Evolutionary conservation across 495 filamentous ascomycete species (phyloP), one percentile per base, ranked within the genome.

Genomic region (Podospora sp.): DNA sequence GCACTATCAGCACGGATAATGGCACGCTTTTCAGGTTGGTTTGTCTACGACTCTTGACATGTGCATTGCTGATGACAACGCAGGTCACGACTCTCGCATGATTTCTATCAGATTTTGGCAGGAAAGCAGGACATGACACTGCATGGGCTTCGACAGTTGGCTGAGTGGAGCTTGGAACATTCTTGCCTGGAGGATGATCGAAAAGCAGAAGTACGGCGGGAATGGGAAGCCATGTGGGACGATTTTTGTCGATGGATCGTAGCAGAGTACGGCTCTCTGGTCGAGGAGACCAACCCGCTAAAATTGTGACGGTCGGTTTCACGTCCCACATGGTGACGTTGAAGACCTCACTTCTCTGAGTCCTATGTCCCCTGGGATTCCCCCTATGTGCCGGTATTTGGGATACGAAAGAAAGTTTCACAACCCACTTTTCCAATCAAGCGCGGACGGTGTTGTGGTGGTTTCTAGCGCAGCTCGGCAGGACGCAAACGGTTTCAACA

Each of bases 41-140:
- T 62, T 78, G 11, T 5, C 27, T 50, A 6, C 21, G 18, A 7
- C 25, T 11, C 6, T 55, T 33, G 12, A 25, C 20, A 59, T 16
- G 11, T 6, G 9, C 16, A 12, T 25, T 52, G 36, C 68, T 70
- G 62, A 49, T 49, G 36, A 20, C 18, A 5, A 40, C 0, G 36
- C 58, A 86, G 84, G 50, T 86, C 84, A 52, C 81, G 83, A 14
- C 75, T 87, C 24, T 85, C 83, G 2, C 85, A 87, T 65, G 85
- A 87, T 60, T 85, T 87, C 67, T 86, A 86, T 64, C 84, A 87
- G 70, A 73, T 81, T 49, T 80, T 86, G 80, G 80, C 81, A 22
- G 84, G 84, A 53, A 82, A 84, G 58, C 60, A 72, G 35, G 76
- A 83, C 63, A 84, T 86, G 82, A 83, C 78, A 33, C 72, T 87